Percentiles rank a stretch among this genome's conserved stretches.
These are phyloP conservation scores for Hemisphaericaspora xylanilytica DNA, from an alignment of 1,139 yeast species.

Conservation along the genomic window DNA sequence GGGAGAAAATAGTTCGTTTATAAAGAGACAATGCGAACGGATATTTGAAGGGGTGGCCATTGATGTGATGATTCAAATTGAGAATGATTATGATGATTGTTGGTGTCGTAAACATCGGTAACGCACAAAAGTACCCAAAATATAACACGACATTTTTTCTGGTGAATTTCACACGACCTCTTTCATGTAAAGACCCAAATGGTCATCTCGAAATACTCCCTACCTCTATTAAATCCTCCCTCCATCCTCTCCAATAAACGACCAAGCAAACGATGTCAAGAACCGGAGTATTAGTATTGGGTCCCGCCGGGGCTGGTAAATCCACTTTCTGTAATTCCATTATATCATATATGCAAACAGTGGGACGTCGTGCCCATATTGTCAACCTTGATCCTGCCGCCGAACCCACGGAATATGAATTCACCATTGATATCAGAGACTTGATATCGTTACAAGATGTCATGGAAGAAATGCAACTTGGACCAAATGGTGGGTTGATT, in stretches of 20 bases:
- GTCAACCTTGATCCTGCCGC: constrained; percentile 95
- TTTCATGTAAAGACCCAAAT: too few species aligned
- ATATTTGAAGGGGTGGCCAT: constrained; percentile 33
- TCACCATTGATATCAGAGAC: constrained; percentile 86
- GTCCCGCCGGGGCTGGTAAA: constrained; percentile 98
- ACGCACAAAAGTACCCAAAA: too few species aligned
- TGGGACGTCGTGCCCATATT: constrained; percentile 82
- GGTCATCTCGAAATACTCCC: constrained; percentile 1
- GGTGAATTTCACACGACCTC: too few species aligned
- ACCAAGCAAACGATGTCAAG: constrained; percentile 63
- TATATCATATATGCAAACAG: constrained; percentile 87
- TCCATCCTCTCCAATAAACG: not conserved
- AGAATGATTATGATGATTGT: constrained; percentile 54
- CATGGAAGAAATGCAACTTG: constrained; percentile 76
- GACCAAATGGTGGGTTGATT: constrained; percentile 96
- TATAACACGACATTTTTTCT: too few species aligned
- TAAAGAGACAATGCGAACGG: constrained; percentile 61
- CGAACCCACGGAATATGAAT: constrained; percentile 75
- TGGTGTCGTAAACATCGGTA: constrained; percentile 47
- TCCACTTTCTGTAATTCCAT: constrained; percentile 93
- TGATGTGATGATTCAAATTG: constrained; percentile 59
- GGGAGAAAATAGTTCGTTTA: constrained; percentile 63
- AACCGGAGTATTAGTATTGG: constrained; percentile 93
- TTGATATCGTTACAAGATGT: constrained; percentile 83
- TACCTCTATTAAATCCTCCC: too few species aligned